Evolutionary conservation across 2,329 filamentous ascomycete species (phyloP).

Genomic region (Botrytis fabae): DNA sequence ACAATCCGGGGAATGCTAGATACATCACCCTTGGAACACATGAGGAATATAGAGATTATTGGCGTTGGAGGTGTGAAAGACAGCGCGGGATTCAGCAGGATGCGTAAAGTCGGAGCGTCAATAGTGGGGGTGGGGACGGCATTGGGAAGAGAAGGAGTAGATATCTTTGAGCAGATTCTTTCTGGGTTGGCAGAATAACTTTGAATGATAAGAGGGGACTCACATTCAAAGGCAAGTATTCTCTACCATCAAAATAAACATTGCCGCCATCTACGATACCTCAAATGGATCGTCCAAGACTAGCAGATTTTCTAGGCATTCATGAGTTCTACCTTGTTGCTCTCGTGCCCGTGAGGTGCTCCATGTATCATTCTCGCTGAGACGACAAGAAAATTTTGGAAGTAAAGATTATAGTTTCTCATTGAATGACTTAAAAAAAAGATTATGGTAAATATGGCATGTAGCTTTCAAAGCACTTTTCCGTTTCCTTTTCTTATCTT

Average conservation of each 20-base stretch:
- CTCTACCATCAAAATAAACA: neutral
- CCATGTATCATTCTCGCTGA: neutral
- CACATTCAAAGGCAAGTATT: neutral
- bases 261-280: neutral
- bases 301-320: neutral
- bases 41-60: constrained; percentile 62
- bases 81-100: constrained; percentile 60
- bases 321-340: too few species aligned
- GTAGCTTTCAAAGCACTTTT: neutral
- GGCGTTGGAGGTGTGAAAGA: constrained; percentile 74
- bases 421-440: too few species aligned
- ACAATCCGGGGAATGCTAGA: constrained; percentile 63
- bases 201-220: neutral
- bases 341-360: neutral
- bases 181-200: neutral
- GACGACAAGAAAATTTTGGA: neutral
- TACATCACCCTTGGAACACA: constrained; percentile 40
- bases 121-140: constrained; percentile 71
- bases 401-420: neutral
- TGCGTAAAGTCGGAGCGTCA: constrained; percentile 64
- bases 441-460: neutral
- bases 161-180: constrained; percentile 61
- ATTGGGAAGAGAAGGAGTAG: constrained; percentile 61
- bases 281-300: neutral
- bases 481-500: neutral